Conservation (phyloP, 1,284 basidiomycete species). For the Golubevia sp. region DNA sequence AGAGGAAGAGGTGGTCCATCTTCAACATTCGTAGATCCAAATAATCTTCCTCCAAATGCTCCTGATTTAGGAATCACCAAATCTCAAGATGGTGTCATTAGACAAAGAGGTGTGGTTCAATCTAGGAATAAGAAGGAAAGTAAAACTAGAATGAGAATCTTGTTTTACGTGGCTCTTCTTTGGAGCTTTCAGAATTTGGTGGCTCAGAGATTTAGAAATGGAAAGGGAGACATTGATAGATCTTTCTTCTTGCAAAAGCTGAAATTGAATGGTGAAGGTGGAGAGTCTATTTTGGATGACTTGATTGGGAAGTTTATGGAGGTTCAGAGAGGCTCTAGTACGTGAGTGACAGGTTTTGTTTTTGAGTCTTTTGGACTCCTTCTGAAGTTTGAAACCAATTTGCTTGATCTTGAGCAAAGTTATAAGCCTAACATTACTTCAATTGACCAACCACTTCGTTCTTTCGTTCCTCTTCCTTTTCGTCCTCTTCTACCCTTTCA, state of each 20-base stretch:
- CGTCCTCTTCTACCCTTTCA: background rate
- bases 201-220: background rate
- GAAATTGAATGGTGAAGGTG: constrained; percentile 12
- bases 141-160: constrained; percentile 9
- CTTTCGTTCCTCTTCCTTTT: constrained; percentile 1
- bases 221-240: constrained; percentile 10
- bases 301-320: constrained; percentile 25
- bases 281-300: constrained; percentile 22
- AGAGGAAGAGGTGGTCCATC: background rate
- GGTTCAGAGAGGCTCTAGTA: constrained; percentile 12
- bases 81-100: background rate
- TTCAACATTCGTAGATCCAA: background rate
- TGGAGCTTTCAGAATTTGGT: constrained; percentile 15
- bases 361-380: background rate
- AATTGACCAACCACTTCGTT: no score
- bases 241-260: constrained; percentile 16
- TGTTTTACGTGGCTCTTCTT: constrained; percentile 23
- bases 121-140: background rate
- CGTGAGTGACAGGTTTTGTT: constrained; percentile 8
- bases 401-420: no score
- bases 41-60: background rate
- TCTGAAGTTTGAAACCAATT: no score
- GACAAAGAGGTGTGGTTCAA: background rate
- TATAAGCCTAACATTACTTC: no score
- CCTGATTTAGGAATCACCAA: background rate